Evolutionary conservation across 2,329 filamentous ascomycete species (phyloP), one percentile per base, ranked within the genome.

Genomic region (Zarea fungicola): DNA sequence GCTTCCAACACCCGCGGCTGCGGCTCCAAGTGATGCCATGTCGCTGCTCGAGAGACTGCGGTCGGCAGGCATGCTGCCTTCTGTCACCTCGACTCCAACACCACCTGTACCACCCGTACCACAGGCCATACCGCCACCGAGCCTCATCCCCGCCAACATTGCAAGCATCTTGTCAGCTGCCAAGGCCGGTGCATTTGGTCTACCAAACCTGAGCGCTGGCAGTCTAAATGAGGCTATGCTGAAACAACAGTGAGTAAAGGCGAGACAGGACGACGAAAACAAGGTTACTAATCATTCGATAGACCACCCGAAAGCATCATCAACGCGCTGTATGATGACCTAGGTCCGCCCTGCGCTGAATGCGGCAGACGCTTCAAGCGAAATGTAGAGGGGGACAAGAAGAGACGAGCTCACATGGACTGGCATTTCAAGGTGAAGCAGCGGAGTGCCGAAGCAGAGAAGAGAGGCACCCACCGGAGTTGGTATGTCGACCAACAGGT

Each of bases 361-460:
- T 99, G 93, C 63, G 93, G 92, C 21, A 81, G 91, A 52, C 84
- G 93, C 2, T 99, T 99, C 65, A 78, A 78, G 47, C 80, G 80
- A 5, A 87, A 88, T 42, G 81, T 84, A 11, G 83, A 87, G 55
- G 92, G 92, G 11, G 87, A 83, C 59, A 84, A 85, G 62, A 87
- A 87, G 72, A 97, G 97, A 71, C 88, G 85, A 21, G 83, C 85
- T 3, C 93, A 99, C 64, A 84, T 99, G 75, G 93, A 99, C 68
- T 99, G 93, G 93, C 93, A 99, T 67, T 99, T 99, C 71, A 84
- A 86, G 49, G 91, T 92, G 21, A 92, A 96, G 61, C 87, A 91
- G 60, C 85, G 90, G 39, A 89, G 95, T 68, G 83, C 84, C 3
- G 92, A 97, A 58, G 85, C 87, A 13, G 84, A 89, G 61, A 92